Evolutionary conservation across 129 eudicot species (phyloP).

Genomic region (Artemisia annua): DNA sequence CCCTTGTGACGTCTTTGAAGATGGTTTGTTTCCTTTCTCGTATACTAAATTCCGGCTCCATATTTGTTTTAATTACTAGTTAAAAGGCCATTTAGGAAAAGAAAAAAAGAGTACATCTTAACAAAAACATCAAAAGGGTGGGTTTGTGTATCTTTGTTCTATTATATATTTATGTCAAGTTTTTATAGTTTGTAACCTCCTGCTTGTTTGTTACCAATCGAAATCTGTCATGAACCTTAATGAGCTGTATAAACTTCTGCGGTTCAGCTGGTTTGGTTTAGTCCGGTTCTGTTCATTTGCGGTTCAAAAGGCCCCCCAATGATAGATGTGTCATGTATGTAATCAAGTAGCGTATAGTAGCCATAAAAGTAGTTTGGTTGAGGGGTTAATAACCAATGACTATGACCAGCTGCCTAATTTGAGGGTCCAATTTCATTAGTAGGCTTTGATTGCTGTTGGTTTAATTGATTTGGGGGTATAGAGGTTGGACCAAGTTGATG

Average conservation of each 20-base stretch:
- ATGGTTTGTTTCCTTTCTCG: slow-evolving; percentile 9
- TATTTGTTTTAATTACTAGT: slow-evolving; percentile 23
- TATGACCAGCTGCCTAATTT: slow-evolving; percentile 12
- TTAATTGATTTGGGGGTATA: not conserved
- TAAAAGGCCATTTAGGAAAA: slow-evolving; percentile 26
- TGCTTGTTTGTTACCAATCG: not conserved
- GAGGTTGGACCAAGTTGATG: too few relatives aligned
- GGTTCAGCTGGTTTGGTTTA: too few relatives aligned
- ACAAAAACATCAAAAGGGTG: slow-evolving; percentile 31
- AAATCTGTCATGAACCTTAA: slow-evolving; percentile 8
- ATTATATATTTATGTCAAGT: slow-evolving; percentile 8
- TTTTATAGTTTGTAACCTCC: too few relatives aligned
- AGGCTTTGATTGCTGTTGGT: not conserved
- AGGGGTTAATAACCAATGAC: not conserved
- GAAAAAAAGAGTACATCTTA: slow-evolving; percentile 12
- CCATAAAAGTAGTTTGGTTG: not conserved
- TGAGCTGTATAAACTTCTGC: too few relatives aligned
- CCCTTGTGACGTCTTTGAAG: slow-evolving; percentile 46
- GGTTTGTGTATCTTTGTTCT: slow-evolving; percentile 20
- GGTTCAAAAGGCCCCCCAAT: too few relatives aligned
- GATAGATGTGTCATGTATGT: too few relatives aligned
- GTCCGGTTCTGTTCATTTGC: too few relatives aligned
- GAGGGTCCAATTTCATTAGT: slow-evolving; percentile 1
- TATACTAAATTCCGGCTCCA: slow-evolving; percentile 21
- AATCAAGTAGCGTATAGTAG: not conserved